Percentiles rank a stretch among this genome's conserved stretches.
Evolutionary conservation across 805 yeast species (phyloP).

Genomic region (Candida ortonii): DNA sequence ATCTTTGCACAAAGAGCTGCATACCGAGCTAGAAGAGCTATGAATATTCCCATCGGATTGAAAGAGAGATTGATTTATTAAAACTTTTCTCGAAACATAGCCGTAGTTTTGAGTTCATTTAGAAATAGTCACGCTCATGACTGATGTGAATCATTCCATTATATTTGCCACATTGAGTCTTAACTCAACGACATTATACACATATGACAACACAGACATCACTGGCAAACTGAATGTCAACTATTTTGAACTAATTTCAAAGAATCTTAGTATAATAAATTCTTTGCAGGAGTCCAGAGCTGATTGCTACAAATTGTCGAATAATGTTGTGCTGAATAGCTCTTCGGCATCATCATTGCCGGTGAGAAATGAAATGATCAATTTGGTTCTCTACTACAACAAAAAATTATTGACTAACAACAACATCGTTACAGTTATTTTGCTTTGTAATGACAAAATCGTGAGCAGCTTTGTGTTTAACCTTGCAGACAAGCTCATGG

Average conservation of each 20-base stretch:
- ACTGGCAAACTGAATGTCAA: constrained; percentile 43
- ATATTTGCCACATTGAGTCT: constrained; percentile 31
- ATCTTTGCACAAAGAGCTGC: too few relatives aligned
- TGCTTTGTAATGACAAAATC: constrained; percentile 43
- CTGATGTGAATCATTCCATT: constrained; percentile 15
- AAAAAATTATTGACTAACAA: constrained; percentile 42
- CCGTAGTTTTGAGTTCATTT: too few relatives aligned
- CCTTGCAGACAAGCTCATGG: constrained; percentile 48
- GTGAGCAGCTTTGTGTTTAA: constrained; percentile 45
- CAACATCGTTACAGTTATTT: constrained; percentile 51
- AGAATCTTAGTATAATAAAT: constrained; percentile 53
- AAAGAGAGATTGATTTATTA: too few relatives aligned
- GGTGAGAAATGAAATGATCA: constrained; percentile 26
- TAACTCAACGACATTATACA: constrained; percentile 59
- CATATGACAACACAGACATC: constrained; percentile 50
- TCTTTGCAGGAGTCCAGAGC: constrained; percentile 37
- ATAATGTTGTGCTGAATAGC: constrained; percentile 19
- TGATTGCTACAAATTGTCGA: constrained; percentile 27
- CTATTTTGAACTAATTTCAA: constrained; percentile 51
- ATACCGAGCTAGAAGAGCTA: too few relatives aligned
- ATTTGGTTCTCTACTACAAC: constrained; percentile 44
- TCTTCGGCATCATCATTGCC: constrained; percentile 22
- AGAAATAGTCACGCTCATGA: constrained; percentile 9
- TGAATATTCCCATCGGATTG: too few relatives aligned
- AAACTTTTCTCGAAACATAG: too few relatives aligned